A percentile compares a stretch with the other conserved stretches of the same genome.
Conservation (phyloP, 2,329 filamentous ascomycete genomes). For the Cordyceps militaris region DNA sequence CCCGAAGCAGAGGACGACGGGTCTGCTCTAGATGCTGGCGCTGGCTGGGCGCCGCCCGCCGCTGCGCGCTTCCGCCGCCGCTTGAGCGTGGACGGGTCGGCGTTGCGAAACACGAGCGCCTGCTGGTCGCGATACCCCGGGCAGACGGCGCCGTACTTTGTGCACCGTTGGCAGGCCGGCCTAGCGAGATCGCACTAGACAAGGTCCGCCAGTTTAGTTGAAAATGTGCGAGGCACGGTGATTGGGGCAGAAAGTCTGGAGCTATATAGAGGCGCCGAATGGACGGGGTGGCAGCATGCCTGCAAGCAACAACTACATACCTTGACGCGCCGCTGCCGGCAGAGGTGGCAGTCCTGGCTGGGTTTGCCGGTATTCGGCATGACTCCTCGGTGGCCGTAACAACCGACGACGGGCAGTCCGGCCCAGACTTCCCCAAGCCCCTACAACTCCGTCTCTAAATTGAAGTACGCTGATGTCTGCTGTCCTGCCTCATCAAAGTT, state of each 20-base stretch:
- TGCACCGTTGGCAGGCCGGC: slow-evolving; percentile 33
- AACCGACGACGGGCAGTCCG: too few species aligned
- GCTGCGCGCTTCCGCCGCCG: slow-evolving; percentile 18
- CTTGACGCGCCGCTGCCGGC: slow-evolving; percentile 34
- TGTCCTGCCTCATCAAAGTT: too few species aligned
- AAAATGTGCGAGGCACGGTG: too few species aligned
- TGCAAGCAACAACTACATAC: slow-evolving; percentile 22
- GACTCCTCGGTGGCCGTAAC: too few species aligned
- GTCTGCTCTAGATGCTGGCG: background rate
- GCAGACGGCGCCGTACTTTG: slow-evolving; percentile 33
- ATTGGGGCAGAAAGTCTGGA: slow-evolving; percentile 1
- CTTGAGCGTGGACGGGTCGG: slow-evolving; percentile 18
- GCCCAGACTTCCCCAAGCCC: too few species aligned
- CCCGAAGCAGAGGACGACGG: background rate
- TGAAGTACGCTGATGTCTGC: too few species aligned
- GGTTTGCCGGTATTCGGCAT: slow-evolving; percentile 37
- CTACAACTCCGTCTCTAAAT: too few species aligned
- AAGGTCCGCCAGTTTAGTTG: too few species aligned
- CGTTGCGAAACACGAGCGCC: slow-evolving; percentile 33
- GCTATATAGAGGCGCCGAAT: too few species aligned
- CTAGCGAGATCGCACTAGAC: slow-evolving; percentile 33
- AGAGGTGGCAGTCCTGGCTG: slow-evolving; percentile 35
- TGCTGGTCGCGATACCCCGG: slow-evolving; percentile 34
- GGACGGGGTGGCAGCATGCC: too few species aligned
- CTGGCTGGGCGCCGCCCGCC: background rate